phyloP scores from a whole-genome alignment of 1,139 yeast species.

The Magnusiomyces fungicola region DNA sequence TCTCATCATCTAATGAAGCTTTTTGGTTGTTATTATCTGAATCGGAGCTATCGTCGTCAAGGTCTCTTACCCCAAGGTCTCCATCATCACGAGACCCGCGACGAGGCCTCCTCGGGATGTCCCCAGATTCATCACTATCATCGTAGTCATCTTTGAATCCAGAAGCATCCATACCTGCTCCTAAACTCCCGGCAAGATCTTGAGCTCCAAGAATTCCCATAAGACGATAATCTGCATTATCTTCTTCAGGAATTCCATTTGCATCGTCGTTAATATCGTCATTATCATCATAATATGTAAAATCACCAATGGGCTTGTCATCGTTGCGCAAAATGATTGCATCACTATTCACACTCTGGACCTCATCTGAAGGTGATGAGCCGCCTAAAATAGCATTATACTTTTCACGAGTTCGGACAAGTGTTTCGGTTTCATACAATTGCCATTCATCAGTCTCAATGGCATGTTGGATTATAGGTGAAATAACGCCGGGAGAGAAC shows the following conservation, averaged over 20 bases:
- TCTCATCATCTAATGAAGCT: too few relatives aligned
- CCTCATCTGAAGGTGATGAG: slow-evolving; percentile 48
- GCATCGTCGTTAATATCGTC: too few relatives aligned
- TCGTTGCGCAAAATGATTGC: slow-evolving; percentile 29
- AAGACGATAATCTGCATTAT: too few relatives aligned
- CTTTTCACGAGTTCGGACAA: slow-evolving; percentile 85
- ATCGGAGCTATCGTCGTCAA: not conserved
- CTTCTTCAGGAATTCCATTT: too few relatives aligned
- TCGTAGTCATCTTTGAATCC: not conserved
- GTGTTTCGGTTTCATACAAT: slow-evolving; percentile 71
- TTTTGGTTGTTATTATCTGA: too few relatives aligned
- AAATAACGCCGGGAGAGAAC: slow-evolving; percentile 54
- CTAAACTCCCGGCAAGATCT: too few relatives aligned
- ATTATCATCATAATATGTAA: slow-evolving; percentile 36
- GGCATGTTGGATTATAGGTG: slow-evolving; percentile 52
- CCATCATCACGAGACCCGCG: not conserved
- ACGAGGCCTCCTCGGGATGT: not conserved
- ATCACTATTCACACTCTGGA: slow-evolving; percentile 33
- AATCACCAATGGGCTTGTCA: slow-evolving; percentile 25
- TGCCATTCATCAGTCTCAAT: slow-evolving; percentile 64
- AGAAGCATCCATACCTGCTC: too few relatives aligned
- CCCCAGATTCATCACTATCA: not conserved
- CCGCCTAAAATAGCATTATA: slow-evolving; percentile 96
- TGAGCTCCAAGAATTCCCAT: too few relatives aligned
- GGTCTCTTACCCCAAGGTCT: not conserved